A percentile compares a stretch with the other conserved stretches of the same genome.
Conservation (phyloP, 2,329 filamentous ascomycete genomes). For the Aspergillus candidus region DNA sequence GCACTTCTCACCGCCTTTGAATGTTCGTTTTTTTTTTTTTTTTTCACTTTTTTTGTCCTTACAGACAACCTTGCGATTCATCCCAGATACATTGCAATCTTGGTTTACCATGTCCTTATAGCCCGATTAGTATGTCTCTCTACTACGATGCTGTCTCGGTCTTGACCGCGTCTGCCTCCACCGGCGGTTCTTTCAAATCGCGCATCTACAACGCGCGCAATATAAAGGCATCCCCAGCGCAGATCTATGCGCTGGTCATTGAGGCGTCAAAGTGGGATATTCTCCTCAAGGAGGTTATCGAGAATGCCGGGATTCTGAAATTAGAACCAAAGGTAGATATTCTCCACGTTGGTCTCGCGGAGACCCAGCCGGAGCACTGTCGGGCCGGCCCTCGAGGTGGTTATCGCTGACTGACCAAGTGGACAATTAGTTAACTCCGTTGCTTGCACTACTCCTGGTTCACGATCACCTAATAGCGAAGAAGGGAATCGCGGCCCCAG, state of each 20-base stretch:
- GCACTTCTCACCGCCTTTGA: no score
- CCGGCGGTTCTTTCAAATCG: conserved; percentile 80
- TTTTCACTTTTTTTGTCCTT: no score
- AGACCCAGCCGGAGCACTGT: no score
- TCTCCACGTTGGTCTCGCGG: neutral
- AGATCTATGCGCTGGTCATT: conserved; percentile 79
- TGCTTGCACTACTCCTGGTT: conserved; percentile 71
- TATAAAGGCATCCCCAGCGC: conserved; percentile 70
- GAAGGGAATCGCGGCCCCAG: conserved; percentile 72
- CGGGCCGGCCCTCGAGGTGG: neutral
- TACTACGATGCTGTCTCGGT: conserved; percentile 86
- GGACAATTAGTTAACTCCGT: conserved; percentile 62
- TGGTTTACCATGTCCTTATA: no score
- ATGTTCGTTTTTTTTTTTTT: no score
- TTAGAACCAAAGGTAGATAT: conserved; percentile 71
- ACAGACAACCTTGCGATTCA: no score
- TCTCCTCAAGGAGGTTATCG: conserved; percentile 83
- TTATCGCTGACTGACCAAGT: conserved; percentile 35
- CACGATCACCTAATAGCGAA: conserved; percentile 83
- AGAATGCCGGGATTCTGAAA: conserved; percentile 67
- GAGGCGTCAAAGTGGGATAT: conserved; percentile 88
- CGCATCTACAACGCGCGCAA: conserved; percentile 69
- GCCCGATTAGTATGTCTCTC: conserved; percentile 63
- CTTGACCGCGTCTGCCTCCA: conserved; percentile 56
- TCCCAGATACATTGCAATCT: no score